These are phyloP conservation scores for Aureobasidium sp. DNA, from an alignment of 2,329 filamentous ascomycete species.

Conservation along the genomic window DNA sequence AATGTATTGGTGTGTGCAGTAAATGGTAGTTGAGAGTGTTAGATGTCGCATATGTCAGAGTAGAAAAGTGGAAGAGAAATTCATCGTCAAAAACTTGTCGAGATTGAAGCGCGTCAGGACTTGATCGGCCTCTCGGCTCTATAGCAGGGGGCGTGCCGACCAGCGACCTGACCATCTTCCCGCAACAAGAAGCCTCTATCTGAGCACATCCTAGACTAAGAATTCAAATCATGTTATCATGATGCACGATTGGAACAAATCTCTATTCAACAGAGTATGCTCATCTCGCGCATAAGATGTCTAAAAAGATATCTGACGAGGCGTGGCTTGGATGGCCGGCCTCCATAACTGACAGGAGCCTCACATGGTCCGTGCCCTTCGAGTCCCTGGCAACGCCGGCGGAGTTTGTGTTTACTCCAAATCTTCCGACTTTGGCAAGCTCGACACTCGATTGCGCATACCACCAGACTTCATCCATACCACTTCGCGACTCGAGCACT, in stretches of 20 bases:
- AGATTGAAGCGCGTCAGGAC: slow-evolving; percentile 3
- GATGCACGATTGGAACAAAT: not conserved
- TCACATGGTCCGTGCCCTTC: not conserved
- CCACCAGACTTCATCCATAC: not conserved
- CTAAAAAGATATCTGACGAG: not conserved
- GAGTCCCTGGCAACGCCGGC: slow-evolving; percentile 1
- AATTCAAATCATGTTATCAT: not conserved
- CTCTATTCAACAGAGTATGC: not conserved
- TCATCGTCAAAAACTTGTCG: slow-evolving; percentile 10
- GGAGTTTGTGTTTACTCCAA: not conserved
- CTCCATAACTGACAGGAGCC: not conserved
- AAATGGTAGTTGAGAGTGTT: not conserved
- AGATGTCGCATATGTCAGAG: not conserved
- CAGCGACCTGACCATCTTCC: not conserved
- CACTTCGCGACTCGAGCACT: not conserved
- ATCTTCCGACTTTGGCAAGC: not conserved
- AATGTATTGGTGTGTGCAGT: not conserved
- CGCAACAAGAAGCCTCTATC: not conserved
- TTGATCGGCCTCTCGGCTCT: not conserved
- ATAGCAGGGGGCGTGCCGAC: not conserved
- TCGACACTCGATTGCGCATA: not conserved
- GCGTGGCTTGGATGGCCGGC: not conserved
- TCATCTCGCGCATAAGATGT: not conserved
- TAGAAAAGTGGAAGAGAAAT: not conserved
- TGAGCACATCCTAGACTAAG: not conserved